Evolutionary conservation across 2,329 filamentous ascomycete genomes (phyloP), one percentile per base, ranked within the genome.

Genomic region (Penicillium fuscoglaucum): DNA sequence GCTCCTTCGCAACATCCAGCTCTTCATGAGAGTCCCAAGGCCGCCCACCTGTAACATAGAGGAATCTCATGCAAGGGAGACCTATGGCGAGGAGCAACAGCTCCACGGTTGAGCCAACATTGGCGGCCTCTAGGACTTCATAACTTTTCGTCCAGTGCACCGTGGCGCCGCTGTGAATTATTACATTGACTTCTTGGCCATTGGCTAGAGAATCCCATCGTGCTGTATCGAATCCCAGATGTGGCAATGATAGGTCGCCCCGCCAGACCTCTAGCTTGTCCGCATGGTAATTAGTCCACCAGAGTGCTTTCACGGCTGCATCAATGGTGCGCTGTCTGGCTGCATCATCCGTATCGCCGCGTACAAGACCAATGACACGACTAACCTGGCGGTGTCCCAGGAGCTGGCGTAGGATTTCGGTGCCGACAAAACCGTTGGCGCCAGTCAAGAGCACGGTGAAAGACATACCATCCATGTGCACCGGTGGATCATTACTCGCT

Each of bases 391-490:
- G 24, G 19, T 53, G 47, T 10, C 45, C 45, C 26, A 49, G 58
- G 9, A 69, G 55, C 33, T 67, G 57, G 17, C 60, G 57, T 15
- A 69, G 49, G n/a, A 69, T 62, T 19, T 64, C 58, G 3, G 61
- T 66, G 6, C 67, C 67, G 24, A 69, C 52, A 54, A 64, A 68
- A 17, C 66, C 67, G 26, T 56, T 66, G 0, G 59, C 65, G 24
- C 67, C 66, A 1, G 63, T 69, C 10, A 69, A 37, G 43, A 67
- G 58, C n/a, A 64, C 54, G 10, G 51, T 64, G 4, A 12, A 29
- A 13, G 17, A 7, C 6, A 13, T n/a, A 6, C 1, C n/a, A 28
- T 31, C 24, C 19, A 9, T 19, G 9, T 19, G 3, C 10, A n/a
- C 26, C 4, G 9, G 44, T 5, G 12, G 9, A 46, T 12, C 0